These are phyloP conservation scores for Parastagonospora avenae DNA, from an alignment of 2,329 filamentous ascomycete species.

Conservation along the genomic window DNA sequence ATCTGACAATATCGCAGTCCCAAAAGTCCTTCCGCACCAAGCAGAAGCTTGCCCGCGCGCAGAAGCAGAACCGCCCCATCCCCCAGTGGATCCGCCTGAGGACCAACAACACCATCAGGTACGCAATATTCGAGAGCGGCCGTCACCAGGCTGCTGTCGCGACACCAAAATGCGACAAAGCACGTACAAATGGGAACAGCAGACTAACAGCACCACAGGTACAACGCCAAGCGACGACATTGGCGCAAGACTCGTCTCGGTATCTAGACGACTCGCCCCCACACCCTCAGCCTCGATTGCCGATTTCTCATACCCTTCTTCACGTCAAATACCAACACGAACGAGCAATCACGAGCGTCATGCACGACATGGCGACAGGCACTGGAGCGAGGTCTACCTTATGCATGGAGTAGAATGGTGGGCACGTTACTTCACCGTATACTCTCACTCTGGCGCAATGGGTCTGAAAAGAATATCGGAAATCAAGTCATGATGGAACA, in stretches of 20 bases:
- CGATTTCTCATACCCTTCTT: conserved; percentile 28
- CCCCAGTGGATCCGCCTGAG: conserved; percentile 99
- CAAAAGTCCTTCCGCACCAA: conserved; percentile 99
- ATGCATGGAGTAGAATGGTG: conserved; percentile 29
- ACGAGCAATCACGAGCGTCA: conserved; percentile 38
- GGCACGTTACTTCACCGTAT: conserved; percentile 29
- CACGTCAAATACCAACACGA: conserved; percentile 28
- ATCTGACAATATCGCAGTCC: conserved; percentile 65
- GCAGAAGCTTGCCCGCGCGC: conserved; percentile 99
- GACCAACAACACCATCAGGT: conserved; percentile 99
- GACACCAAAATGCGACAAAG: not conserved
- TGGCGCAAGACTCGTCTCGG: conserved; percentile 99
- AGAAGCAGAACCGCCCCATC: conserved; percentile 99
- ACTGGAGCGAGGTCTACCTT: conserved; percentile 28
- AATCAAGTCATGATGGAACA: conserved; percentile 41
- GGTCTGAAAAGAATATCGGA: conserved; percentile 38
- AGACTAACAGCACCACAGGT: conserved; percentile 63
- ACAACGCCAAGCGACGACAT: conserved; percentile 99
- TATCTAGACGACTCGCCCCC: conserved; percentile 75
- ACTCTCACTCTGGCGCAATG: conserved; percentile 45
- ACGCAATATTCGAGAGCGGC: conserved; percentile 52
- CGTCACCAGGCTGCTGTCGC: not conserved
- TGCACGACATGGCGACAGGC: conserved; percentile 34
- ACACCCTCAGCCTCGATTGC: conserved; percentile 40
- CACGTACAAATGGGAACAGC: conserved; percentile 6